Percentiles rank a stretch among this genome's conserved stretches.
Conservation (phyloP, 352 stramenopile genomes). For the Phytophthora multivora region DNA sequence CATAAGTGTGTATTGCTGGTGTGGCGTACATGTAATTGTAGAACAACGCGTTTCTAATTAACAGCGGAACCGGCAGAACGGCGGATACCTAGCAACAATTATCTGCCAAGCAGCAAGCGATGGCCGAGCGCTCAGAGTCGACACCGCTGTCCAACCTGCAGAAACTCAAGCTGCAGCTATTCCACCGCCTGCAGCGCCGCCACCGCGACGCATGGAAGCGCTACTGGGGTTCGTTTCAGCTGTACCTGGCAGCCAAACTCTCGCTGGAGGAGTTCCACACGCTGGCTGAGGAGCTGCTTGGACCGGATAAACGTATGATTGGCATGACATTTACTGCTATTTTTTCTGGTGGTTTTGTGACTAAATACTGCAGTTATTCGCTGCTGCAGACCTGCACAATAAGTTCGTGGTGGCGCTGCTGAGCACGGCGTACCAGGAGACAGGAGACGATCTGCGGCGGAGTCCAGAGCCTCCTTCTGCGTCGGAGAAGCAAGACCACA, state of each 20-base stretch:
- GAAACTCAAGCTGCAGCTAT: constrained; percentile 70
- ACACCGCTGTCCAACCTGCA: constrained; percentile 33
- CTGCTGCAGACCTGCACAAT: constrained; percentile 56
- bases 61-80: not conserved
- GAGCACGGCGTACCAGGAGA: constrained; percentile 35
- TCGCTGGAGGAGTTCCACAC: constrained; percentile 66
- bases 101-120: not conserved
- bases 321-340: not conserved
- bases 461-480: constrained; percentile 9
- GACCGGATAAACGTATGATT: constrained; percentile 47
- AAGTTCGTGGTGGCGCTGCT: constrained; percentile 62
- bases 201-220: constrained; percentile 52
- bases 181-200: constrained; percentile 59
- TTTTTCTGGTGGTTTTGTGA: not conserved
- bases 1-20: not conserved
- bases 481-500: constrained; percentile 11
- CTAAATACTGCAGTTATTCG: not conserved
- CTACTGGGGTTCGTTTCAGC: constrained; percentile 69
- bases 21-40: constrained; percentile 3
- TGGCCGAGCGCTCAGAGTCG: constrained; percentile 10
- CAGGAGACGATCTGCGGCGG: constrained; percentile 7
- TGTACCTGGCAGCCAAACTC: constrained; percentile 54
- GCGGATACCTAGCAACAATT: not conserved
- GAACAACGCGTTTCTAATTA: constrained; percentile 20
- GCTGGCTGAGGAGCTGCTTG: constrained; percentile 48